Percentiles rank a stretch among this genome's conserved stretches.
Conservation (phyloP, 345 rosid genomes). For the Psidium friedrichsthalianum region DNA sequence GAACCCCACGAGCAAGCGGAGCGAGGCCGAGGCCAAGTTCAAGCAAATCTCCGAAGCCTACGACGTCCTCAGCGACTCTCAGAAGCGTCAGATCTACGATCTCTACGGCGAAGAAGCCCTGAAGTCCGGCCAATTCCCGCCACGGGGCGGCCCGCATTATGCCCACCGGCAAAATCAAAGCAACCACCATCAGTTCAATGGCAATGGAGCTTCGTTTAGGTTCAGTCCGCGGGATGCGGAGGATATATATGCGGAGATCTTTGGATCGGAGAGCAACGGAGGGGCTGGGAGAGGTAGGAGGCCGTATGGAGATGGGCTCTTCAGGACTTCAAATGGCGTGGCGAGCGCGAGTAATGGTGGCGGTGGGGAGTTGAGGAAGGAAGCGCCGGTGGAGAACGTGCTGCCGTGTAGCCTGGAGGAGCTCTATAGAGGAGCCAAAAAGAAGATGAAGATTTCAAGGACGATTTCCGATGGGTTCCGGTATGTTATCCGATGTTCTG, state of each 20-base stretch:
- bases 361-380: slow-evolving; percentile 28
- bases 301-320: slow-evolving; percentile 24
- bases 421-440: slow-evolving; percentile 62
- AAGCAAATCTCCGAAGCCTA: slow-evolving; percentile 87
- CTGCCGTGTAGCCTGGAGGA: slow-evolving; percentile 85
- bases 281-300: slow-evolving; percentile 16
- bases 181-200: neutral
- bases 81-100: slow-evolving; percentile 95
- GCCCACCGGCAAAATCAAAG: slow-evolving; percentile 23
- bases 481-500: slow-evolving; percentile 23
- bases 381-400: slow-evolving; percentile 45
- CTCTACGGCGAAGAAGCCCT: slow-evolving; percentile 80
- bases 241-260: slow-evolving; percentile 72
- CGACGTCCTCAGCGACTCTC: slow-evolving; percentile 33
- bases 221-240: slow-evolving; percentile 69
- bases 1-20: slow-evolving; percentile 50
- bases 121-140: slow-evolving; percentile 70
- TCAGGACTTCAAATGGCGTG: slow-evolving; percentile 24
- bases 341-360: slow-evolving; percentile 5
- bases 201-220: slow-evolving; percentile 23
- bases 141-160: slow-evolving; percentile 8
- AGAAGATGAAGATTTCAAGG: slow-evolving; percentile 71
- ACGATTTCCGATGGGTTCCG: slow-evolving; percentile 39
- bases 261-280: slow-evolving; percentile 24
- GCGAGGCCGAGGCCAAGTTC: slow-evolving; percentile 84